A percentile compares a stretch with the other conserved stretches of the same genome.
phyloP scores from a whole-genome alignment of 163 green algal genomes.

The Chlorella variabilis region DNA sequence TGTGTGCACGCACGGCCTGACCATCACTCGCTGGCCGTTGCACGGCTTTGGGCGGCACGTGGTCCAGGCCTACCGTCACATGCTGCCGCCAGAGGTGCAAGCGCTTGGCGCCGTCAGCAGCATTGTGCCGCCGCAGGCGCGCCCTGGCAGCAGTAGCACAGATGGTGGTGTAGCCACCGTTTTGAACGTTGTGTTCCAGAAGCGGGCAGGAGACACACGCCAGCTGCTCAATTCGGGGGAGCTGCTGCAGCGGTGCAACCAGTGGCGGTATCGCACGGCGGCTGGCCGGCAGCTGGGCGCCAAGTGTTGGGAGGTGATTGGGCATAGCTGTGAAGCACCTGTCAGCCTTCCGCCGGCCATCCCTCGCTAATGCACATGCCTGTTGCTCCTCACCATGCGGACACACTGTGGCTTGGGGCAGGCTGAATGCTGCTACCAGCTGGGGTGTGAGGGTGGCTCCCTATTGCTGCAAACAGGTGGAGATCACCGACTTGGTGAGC shows the following conservation, averaged over 20 bases:
- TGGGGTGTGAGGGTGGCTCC: too few relatives aligned
- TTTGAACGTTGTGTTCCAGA: slow-evolving; percentile 20
- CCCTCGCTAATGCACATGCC: too few relatives aligned
- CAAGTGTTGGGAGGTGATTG: slow-evolving; percentile 22
- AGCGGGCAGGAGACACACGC: slow-evolving; percentile 1
- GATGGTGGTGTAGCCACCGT: background rate
- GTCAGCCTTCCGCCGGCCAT: too few relatives aligned
- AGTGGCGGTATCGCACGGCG: background rate
- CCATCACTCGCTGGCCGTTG: slow-evolving; percentile 21
- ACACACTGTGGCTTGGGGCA: too few relatives aligned
- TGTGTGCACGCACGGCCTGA: slow-evolving; percentile 22
- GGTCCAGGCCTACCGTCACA: background rate
- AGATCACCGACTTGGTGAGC: slow-evolving; percentile 4
- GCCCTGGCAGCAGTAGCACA: background rate
- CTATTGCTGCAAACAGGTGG: too few relatives aligned
- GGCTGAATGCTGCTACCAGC: too few relatives aligned
- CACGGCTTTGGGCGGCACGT: slow-evolving; percentile 12
- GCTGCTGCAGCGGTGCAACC: slow-evolving; percentile 8
- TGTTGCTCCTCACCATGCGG: too few relatives aligned
- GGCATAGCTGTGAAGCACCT: background rate
- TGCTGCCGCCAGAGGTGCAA: background rate
- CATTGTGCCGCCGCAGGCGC: background rate
- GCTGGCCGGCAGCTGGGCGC: background rate
- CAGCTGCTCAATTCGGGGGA: slow-evolving; percentile 9
- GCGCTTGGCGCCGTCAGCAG: background rate